These are phyloP conservation scores for Xerocomus amazonicus DNA, from an alignment of 1,284 basidiomycete species.

Conservation along the genomic window DNA sequence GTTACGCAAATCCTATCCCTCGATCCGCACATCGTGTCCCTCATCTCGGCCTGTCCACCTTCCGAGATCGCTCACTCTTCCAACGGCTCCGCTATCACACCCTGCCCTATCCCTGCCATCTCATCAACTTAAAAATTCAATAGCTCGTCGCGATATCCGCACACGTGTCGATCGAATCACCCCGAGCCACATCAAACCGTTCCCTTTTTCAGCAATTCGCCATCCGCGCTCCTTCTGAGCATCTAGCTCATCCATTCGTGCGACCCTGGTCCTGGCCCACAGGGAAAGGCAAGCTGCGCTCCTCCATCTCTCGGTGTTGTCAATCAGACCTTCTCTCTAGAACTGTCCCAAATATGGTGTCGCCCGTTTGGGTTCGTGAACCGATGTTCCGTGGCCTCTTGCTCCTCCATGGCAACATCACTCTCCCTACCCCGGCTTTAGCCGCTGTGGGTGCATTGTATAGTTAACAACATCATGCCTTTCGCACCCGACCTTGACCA, in stretches of 20 bases:
- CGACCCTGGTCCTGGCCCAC: neutral
- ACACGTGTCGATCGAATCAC: conserved; percentile 18
- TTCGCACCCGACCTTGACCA: neutral
- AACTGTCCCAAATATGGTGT: neutral
- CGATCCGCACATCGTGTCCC: neutral
- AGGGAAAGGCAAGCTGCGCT: no score
- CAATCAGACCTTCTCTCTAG: conserved; percentile 2
- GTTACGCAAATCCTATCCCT: neutral
- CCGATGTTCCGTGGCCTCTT: neutral
- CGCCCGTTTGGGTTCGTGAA: neutral
- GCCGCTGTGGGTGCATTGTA: neutral
- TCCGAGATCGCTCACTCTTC: neutral
- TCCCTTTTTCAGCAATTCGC: neutral
- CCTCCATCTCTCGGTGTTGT: conserved; percentile 1
- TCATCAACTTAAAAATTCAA: conserved; percentile 1
- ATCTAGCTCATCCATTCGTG: neutral
- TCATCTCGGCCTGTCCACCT: neutral
- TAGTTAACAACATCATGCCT: neutral
- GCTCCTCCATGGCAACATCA: conserved; percentile 8
- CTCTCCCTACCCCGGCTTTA: neutral
- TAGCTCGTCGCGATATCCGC: neutral
- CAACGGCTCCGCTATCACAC: neutral
- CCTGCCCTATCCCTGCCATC: neutral
- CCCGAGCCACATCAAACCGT: conserved; percentile 7
- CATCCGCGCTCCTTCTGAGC: neutral